Evolutionary conservation across 768 basidiomycete genomes (phyloP).

Genomic region (Neoboletus subvelutipes): DNA sequence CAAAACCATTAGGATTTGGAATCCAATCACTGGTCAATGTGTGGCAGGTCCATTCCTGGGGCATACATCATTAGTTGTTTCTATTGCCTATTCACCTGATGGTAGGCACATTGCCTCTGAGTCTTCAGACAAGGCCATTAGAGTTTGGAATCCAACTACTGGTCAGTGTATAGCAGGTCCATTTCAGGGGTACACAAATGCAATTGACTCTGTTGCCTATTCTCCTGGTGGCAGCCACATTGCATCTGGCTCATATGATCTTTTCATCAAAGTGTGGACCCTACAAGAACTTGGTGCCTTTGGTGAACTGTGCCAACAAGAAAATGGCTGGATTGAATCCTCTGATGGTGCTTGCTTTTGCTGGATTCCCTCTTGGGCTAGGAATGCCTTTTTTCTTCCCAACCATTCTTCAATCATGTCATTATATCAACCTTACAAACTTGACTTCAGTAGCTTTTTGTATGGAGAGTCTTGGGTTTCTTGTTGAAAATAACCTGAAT

Average conservation of each 20-base stretch:
- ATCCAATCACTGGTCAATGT: constrained; percentile 13
- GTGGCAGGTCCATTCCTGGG: constrained; percentile 20
- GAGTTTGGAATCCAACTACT: constrained; percentile 18
- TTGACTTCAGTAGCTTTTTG: neutral
- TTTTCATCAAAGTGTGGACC: neutral
- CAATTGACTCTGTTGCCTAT: too few species aligned
- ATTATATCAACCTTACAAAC: neutral
- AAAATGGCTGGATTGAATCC: neutral
- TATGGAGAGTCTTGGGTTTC: neutral
- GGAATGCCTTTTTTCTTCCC: neutral
- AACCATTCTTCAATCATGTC: neutral
- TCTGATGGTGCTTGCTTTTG: neutral
- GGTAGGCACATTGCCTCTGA: constrained; percentile 22
- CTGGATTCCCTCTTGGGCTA: neutral
- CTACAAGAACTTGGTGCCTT: neutral
- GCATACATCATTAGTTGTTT: too few species aligned
- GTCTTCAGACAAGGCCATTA: constrained; percentile 23
- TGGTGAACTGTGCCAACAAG: neutral
- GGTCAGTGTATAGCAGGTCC: constrained; percentile 20
- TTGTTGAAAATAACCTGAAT: neutral
- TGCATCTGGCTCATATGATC: neutral
- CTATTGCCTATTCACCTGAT: constrained; percentile 24
- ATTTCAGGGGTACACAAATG: constrained; percentile 15
- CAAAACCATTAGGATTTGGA: constrained; percentile 24
- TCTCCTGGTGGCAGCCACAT: neutral